A percentile compares a stretch with the other conserved stretches of the same genome.
Conservation (phyloP, 345 rosid genomes). For the Linum lewisii region DNA sequence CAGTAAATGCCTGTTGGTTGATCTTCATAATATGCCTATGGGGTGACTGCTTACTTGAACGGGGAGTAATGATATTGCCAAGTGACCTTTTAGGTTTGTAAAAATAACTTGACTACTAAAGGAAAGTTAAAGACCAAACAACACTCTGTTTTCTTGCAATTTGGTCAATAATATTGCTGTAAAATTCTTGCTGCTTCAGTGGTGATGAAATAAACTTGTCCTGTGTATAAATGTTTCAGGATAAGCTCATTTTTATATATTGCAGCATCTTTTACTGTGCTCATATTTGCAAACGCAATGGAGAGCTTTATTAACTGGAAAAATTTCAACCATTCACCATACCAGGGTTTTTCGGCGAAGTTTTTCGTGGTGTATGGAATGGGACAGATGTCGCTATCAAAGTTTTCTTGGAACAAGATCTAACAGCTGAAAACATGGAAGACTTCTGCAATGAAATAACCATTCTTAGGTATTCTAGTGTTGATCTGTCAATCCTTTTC, state of each 20-base stretch:
- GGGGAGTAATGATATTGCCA: too few relatives aligned
- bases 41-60: too few relatives aligned
- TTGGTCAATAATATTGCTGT: too few relatives aligned
- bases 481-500: slow-evolving; percentile 15
- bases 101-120: too few relatives aligned
- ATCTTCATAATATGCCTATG: too few relatives aligned
- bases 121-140: too few relatives aligned
- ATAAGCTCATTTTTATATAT: not conserved
- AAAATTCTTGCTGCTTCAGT: too few relatives aligned
- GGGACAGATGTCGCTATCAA: slow-evolving; percentile 98
- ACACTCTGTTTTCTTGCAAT: too few relatives aligned
- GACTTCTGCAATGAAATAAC: slow-evolving; percentile 98
- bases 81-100: too few relatives aligned
- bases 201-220: slow-evolving; percentile 1
- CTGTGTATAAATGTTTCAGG: not conserved
- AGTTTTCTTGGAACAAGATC: slow-evolving; percentile 93
- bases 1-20: too few relatives aligned
- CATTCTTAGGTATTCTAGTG: slow-evolving; percentile 61
- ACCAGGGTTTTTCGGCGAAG: slow-evolving; percentile 92
- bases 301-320: not conserved
- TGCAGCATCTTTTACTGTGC: not conserved
- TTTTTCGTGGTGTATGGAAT: slow-evolving; percentile 93
- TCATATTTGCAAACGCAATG: not conserved
- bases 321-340: not conserved
- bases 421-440: slow-evolving; percentile 93